Conservation (phyloP, 306 rosid genomes). For the Crotalaria pallida region DNA sequence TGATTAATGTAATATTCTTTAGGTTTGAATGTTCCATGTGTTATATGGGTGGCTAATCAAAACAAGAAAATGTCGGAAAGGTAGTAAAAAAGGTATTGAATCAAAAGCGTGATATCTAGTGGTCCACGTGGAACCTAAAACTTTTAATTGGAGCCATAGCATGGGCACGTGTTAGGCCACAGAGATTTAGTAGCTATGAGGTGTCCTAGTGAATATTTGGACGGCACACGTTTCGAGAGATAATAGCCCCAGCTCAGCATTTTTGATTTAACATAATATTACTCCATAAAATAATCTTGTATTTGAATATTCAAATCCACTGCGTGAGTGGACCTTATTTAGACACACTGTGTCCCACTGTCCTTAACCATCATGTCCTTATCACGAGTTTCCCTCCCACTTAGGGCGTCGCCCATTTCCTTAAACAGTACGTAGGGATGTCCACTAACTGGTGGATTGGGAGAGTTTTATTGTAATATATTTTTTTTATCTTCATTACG, state of each 20-base stretch:
- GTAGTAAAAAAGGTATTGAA: neutral
- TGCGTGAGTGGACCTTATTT: neutral
- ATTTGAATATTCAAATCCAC: neutral
- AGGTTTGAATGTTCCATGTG: neutral
- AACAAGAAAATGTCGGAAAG: neutral
- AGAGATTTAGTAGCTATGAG: slow-evolving; percentile 5
- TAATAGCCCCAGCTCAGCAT: neutral
- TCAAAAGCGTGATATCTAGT: neutral
- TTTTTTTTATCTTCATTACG: too few species aligned
- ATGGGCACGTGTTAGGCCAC: slow-evolving; percentile 19
- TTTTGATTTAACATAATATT: neutral
- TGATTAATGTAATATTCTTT: neutral
- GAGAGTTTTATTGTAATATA: too few species aligned
- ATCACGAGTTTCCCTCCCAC: slow-evolving; percentile 46
- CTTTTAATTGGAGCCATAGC: neutral
- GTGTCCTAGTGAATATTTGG: slow-evolving; percentile 1
- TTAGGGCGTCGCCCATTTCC: slow-evolving; percentile 43
- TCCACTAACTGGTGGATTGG: neutral
- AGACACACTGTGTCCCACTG: neutral
- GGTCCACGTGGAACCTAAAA: slow-evolving; percentile 18
- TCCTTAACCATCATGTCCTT: slow-evolving; percentile 34
- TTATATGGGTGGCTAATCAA: neutral
- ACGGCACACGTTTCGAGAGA: slow-evolving; percentile 20
- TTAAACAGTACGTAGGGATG: neutral
- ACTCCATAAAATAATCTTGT: neutral